Base-by-base conservation (phyloP, 768 basidiomycete species). In the Suillus brevipes region DNA sequence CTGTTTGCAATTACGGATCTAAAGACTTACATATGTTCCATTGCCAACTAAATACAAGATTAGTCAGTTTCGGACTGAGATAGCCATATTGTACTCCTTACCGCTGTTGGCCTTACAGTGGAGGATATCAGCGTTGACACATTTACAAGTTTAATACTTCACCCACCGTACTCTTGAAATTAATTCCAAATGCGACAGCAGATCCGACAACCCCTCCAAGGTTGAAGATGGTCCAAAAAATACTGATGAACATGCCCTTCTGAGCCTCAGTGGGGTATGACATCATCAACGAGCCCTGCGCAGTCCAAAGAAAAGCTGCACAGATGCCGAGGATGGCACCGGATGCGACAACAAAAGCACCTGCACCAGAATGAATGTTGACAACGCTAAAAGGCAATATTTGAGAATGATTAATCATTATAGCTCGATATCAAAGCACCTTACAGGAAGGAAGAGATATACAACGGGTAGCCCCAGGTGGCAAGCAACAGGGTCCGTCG, bases 161-260 rank as follows among this genome's bases (percentile, higher is more conserved):
- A 77, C 83, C 47, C 66, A 88, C 89, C 69, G 73, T 82, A 14
- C 85, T 87, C 53, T 89, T 72, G 72, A 86, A 87, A 71, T 92
- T 93, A 67, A 86, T 82, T 0, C 85, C 93, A 52, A 94, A 81
- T 12, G 91, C 86, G 36, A 94, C 89, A 14, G 89, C 80, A 23
- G 91, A 84, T 31, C 92, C 92, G 55, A 94, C 87, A 52, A 94
- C 89, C 56, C 87, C 88, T 42, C 91, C 91, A 37, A 92, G 65
- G 69, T 92, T 92, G 80, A 95, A 93, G 67, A 94, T 90, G 45
- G 84, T 79, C 85, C 85, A 86, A 74, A 86, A 86, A 56, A 86
- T 66, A 38, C 78, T 78, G 65, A 86, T 85, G 20, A 79, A 79
- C 65, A 75, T 75, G 16, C 85, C 85, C 69, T 86, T 86, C 69